Percentiles rank a stretch among this genome's conserved stretches.
phyloP scores from a whole-genome alignment of 805 yeast genomes.

The Ogataea naganishii region DNA sequence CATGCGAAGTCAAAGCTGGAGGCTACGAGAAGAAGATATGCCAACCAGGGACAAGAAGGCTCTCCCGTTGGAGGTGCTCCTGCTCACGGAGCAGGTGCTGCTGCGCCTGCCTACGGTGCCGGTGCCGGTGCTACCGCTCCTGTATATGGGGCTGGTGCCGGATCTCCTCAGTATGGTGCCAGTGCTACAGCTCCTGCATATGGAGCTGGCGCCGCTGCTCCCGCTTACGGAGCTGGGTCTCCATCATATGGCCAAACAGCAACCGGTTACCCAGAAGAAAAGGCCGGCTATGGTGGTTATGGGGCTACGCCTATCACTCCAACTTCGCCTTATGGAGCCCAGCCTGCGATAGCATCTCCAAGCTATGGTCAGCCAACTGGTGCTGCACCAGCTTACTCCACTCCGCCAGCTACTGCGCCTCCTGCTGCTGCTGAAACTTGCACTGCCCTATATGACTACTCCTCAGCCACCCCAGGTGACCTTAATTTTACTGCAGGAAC shows the following conservation, averaged over 20 bases:
- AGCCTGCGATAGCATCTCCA: conserved; percentile 3
- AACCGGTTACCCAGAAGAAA: conserved; percentile 17
- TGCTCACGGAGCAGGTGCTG: conserved; percentile 19
- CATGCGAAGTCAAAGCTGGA: conserved; percentile 82
- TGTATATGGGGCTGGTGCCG: conserved; percentile 29
- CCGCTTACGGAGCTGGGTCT: conserved; percentile 24
- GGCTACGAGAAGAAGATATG: conserved; percentile 70
- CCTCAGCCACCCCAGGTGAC: conserved; percentile 92
- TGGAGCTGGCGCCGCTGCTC: conserved; percentile 14
- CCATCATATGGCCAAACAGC: conserved; percentile 26
- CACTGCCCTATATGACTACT: conserved; percentile 85
- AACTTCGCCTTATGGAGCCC: conserved; percentile 1
- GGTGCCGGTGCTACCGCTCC: conserved; percentile 12
- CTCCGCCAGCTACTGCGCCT: conserved; percentile 24
- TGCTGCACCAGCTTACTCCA: conserved; percentile 19
- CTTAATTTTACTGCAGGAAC: conserved; percentile 83
- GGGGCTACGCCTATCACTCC: no score
- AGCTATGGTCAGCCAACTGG: conserved; percentile 4
- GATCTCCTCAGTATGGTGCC: conserved; percentile 18
- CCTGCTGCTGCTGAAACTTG: conserved; percentile 50
- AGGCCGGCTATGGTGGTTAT: conserved; percentile 12
- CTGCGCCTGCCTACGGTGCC: conserved; percentile 19
- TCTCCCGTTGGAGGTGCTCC: conserved; percentile 28
- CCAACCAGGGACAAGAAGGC: conserved; percentile 31
- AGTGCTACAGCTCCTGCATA: conserved; percentile 12